Evolutionary conservation across 345 rosid species (phyloP).

Genomic region (Syzygium grande): DNA sequence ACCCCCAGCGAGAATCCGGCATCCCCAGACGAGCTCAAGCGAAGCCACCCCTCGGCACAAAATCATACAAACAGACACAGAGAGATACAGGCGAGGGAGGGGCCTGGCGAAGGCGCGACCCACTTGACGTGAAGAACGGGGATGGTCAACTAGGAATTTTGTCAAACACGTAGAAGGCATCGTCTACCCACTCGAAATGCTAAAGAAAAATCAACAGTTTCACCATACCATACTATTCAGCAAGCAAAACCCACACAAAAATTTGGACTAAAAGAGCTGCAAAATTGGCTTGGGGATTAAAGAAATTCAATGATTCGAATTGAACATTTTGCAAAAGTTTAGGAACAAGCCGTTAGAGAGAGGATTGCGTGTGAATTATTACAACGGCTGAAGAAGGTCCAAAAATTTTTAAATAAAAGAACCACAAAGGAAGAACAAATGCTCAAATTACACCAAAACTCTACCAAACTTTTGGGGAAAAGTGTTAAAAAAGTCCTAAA

Average conservation of each 20-base stretch:
- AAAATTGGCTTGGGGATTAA: background rate
- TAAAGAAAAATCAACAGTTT: background rate
- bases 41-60: background rate
- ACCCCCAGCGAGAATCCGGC: accelerated
- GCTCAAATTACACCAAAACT: background rate
- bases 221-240: background rate
- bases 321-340: background rate
- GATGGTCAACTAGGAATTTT: background rate
- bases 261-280: background rate
- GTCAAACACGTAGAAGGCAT: background rate
- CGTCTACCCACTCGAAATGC: background rate
- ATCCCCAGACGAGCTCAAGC: background rate
- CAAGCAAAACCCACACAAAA: background rate
- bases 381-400: background rate
- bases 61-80: background rate
- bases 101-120: too few relatives aligned
- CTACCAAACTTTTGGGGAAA: background rate
- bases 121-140: too few relatives aligned
- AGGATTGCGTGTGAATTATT: background rate
- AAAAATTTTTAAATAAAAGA: background rate
- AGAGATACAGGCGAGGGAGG: too few relatives aligned
- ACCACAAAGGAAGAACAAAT: background rate
- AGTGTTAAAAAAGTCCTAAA: too few relatives aligned
- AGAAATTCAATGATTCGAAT: background rate
- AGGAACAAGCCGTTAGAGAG: background rate